phyloP scores from a whole-genome alignment of 1,284 basidiomycete species.

The Lignosus rhinocerotis region DNA sequence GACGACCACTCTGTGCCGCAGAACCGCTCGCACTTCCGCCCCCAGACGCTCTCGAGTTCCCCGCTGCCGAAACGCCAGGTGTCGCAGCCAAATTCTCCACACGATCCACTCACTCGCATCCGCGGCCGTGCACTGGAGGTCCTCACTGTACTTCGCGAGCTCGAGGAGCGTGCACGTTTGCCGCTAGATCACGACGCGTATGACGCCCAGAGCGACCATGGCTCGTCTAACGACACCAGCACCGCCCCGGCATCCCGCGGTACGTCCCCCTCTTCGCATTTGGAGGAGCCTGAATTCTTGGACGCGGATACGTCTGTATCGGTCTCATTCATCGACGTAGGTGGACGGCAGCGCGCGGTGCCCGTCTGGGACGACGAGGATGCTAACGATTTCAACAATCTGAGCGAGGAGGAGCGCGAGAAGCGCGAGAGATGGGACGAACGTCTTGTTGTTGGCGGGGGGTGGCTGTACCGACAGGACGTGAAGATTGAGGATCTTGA shows the following conservation, averaged over 20 bases:
- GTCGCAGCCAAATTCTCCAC: constrained; percentile 36
- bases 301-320: constrained; percentile 62
- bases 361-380: constrained; percentile 79
- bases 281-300: constrained; percentile 28
- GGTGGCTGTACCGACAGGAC: constrained; percentile 77
- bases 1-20: constrained; percentile 65
- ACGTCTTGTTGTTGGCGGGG: constrained; percentile 69
- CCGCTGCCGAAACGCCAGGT: constrained; percentile 39
- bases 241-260: constrained; percentile 35
- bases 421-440: constrained; percentile 78
- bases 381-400: constrained; percentile 35
- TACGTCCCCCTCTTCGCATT: constrained; percentile 45
- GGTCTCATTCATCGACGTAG: constrained; percentile 68
- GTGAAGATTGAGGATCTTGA: constrained; percentile 53
- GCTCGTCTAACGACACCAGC: constrained; percentile 39
- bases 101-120: constrained; percentile 66
- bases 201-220: constrained; percentile 71
- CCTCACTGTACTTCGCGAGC: constrained; percentile 66
- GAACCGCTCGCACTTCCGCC: constrained; percentile 47
- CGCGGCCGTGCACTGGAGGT: constrained; percentile 77
- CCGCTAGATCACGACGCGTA: constrained; percentile 74
- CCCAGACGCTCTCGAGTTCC: constrained; percentile 39
- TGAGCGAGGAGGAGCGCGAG: constrained; percentile 50
- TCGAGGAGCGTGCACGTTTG: constrained; percentile 67
- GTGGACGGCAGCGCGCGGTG: constrained; percentile 61